These are phyloP conservation scores for Blastobotrys malaysiensis DNA, from an alignment of 1,139 yeast genomes.

Conservation along the genomic window DNA sequence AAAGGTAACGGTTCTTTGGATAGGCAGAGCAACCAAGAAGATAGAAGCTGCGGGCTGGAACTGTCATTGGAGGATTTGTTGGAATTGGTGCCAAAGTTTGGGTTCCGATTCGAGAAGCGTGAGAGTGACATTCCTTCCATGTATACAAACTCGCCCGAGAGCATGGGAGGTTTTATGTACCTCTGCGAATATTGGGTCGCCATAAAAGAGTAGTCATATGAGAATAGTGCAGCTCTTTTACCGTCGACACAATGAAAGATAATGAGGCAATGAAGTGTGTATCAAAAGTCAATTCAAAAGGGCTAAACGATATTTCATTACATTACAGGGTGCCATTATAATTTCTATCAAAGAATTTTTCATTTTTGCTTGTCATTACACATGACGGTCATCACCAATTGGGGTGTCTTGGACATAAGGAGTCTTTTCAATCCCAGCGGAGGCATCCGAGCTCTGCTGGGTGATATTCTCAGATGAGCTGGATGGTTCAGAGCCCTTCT, in stretches of 20 bases:
- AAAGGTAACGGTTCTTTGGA: constrained; percentile 16
- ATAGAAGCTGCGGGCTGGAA: constrained; percentile 53
- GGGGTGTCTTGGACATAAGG: neutral
- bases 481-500: neutral
- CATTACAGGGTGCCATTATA: neutral
- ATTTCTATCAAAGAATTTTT: neutral
- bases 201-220: constrained; percentile 11
- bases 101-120: constrained; percentile 48
- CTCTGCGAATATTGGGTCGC: constrained; percentile 74
- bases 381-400: neutral
- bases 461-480: neutral
- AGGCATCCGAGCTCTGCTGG: neutral
- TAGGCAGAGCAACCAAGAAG: constrained; percentile 22
- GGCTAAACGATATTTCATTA: neutral
- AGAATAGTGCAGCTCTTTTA: no score
- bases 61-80: constrained; percentile 56
- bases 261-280: neutral
- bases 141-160: constrained; percentile 51
- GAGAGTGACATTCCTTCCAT: constrained; percentile 44
- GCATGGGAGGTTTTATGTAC: constrained; percentile 56
- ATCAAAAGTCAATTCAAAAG: neutral
- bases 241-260: no score
- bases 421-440: neutral
- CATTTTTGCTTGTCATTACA: neutral
- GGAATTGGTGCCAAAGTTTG: constrained; percentile 43